Percentiles rank a stretch among this genome's conserved stretches.
Evolutionary conservation across 2,329 filamentous ascomycete genomes (phyloP).

Genomic region (Curvularia eragrostidis): DNA sequence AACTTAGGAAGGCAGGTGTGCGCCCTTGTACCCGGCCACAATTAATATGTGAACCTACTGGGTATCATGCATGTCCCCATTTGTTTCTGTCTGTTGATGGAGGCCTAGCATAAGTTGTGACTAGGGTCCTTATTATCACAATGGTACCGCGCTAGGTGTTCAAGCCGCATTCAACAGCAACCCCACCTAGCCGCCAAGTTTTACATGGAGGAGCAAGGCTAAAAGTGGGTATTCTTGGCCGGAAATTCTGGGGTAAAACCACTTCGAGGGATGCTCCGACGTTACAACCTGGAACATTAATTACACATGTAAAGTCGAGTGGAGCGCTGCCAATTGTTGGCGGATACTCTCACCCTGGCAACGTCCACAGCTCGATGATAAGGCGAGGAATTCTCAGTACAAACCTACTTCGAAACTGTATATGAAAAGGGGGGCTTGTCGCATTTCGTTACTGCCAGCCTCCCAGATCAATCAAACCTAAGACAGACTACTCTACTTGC

Average conservation of each 20-base stretch:
- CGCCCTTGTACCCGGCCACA: background rate
- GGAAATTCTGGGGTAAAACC: background rate
- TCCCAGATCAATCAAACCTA: background rate
- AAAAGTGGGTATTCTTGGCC: background rate
- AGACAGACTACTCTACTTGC: background rate
- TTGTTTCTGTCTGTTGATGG: background rate
- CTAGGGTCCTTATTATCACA: slow-evolving; percentile 1
- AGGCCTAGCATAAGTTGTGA: background rate
- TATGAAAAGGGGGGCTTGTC: too few species aligned
- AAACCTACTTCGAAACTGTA: background rate
- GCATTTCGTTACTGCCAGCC: too few species aligned
- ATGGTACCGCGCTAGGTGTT: background rate
- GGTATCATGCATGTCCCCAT: background rate
- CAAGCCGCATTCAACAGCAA: background rate
- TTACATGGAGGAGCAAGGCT: background rate
- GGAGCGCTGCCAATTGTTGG: background rate
- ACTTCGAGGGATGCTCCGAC: background rate
- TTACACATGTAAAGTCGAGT: background rate
- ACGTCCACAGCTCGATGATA: background rate
- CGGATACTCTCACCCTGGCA: background rate
- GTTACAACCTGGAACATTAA: background rate
- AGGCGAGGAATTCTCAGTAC: background rate
- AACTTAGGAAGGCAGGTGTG: too few species aligned
- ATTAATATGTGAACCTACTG: background rate
- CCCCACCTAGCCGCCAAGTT: background rate